A percentile compares a stretch with the other conserved stretches of the same genome.
These are phyloP conservation scores for Eutypella sp. DNA, from an alignment of 2,329 filamentous ascomycete genomes.

Conservation along the genomic window DNA sequence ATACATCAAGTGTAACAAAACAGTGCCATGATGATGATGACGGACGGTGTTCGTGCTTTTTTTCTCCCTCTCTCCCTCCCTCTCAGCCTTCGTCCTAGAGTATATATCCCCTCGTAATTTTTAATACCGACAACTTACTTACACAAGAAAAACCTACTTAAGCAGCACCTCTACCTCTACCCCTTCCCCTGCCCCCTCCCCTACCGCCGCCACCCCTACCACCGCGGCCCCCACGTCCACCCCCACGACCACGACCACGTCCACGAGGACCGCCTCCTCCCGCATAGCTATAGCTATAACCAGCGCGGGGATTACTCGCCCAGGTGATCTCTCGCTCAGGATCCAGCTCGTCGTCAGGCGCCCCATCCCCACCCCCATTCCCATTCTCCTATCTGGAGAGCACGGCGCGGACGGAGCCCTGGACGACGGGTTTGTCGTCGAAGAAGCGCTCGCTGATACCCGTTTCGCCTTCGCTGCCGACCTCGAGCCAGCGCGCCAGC, in stretches of 20 bases:
- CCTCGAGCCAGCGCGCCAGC: constrained; percentile 67
- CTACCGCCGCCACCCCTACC: not conserved
- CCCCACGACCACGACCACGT: not conserved
- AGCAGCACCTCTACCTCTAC: not conserved
- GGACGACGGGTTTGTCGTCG: constrained; percentile 42
- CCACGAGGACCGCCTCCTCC: not conserved
- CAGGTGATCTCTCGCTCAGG: too few relatives aligned
- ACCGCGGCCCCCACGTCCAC: not conserved
- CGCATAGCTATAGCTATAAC: too few relatives aligned
- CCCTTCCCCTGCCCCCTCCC: not conserved
- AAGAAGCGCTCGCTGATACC: constrained; percentile 45
- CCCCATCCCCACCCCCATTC: not conserved
- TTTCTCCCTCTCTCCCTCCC: too few relatives aligned
- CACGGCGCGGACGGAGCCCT: constrained; percentile 44
- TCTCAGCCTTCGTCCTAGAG: too few relatives aligned
- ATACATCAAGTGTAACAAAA: too few relatives aligned
- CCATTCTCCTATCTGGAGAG: constrained; percentile 38
- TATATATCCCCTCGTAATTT: too few relatives aligned
- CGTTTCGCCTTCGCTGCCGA: constrained; percentile 39
- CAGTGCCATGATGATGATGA: too few relatives aligned
- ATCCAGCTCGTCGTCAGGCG: too few relatives aligned
- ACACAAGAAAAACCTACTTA: not conserved
- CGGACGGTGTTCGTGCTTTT: too few relatives aligned
- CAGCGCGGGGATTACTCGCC: too few relatives aligned
- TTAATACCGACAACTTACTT: too few relatives aligned